Conservation (phyloP, 139 green algal genomes). For the Closterium sp. region DNA sequence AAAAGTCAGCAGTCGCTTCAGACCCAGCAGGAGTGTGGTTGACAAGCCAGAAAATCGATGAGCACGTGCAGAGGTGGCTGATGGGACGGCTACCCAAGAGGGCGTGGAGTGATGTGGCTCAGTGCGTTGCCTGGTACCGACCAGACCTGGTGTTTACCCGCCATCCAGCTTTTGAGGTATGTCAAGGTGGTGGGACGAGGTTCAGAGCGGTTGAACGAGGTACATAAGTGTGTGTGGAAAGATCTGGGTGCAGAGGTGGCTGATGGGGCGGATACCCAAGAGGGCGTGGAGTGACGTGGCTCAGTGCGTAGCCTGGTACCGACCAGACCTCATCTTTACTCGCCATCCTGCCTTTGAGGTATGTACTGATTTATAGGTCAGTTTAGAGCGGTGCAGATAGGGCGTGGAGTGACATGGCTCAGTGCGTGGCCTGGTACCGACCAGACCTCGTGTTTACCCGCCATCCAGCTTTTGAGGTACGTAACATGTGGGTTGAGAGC, state of each 20-base stretch:
- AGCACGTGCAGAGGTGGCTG: not conserved
- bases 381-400: not conserved
- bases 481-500: not conserved
- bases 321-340: not conserved
- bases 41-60: too few relatives aligned
- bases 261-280: not conserved
- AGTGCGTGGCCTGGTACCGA: not conserved
- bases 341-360: not conserved
- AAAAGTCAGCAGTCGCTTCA: too few relatives aligned
- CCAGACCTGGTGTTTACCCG: not conserved
- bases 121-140: not conserved
- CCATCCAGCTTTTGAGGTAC: too few relatives aligned
- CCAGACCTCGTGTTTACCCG: too few relatives aligned
- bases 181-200: too few relatives aligned
- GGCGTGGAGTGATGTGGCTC: not conserved
- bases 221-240: too few relatives aligned
- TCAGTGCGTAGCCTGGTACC: not conserved
- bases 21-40: too few relatives aligned
- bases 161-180: not conserved
- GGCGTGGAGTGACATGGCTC: not conserved
- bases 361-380: not conserved
- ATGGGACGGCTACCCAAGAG: not conserved
- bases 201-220: too few relatives aligned
- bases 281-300: not conserved
- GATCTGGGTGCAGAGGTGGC: too few relatives aligned